phyloP scores from a whole-genome alignment of 2,329 filamentous ascomycete species.

The Sarocladium kiliense region DNA sequence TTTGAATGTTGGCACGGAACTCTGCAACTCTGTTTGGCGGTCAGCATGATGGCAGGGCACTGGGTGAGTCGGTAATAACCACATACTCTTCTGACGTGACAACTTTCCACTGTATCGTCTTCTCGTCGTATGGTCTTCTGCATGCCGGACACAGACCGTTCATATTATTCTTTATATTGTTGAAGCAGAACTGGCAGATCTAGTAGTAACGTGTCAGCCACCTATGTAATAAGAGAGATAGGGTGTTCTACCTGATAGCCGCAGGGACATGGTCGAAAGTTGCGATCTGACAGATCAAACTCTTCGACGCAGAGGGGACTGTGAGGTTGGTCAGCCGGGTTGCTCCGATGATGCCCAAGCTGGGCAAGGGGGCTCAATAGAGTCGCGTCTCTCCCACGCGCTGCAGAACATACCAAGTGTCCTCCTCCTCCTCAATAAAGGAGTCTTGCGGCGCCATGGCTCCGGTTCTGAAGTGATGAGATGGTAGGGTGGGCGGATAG shows the following conservation, averaged over 20 bases:
- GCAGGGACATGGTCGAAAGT: constrained; percentile 94
- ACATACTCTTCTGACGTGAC: constrained; percentile 91
- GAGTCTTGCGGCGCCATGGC: constrained; percentile 64
- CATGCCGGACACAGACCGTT: constrained; percentile 98
- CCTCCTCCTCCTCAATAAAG: constrained; percentile 68
- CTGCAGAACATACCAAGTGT: constrained; percentile 52
- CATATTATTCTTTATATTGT: constrained; percentile 98
- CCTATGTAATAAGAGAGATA: background rate
- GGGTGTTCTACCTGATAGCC: constrained; percentile 76
- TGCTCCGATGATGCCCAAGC: constrained; percentile 17
- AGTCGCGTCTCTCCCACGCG: background rate
- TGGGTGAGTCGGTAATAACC: background rate
- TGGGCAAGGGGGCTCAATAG: constrained; percentile 13
- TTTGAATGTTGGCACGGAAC: constrained; percentile 73
- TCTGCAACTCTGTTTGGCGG: constrained; percentile 55
- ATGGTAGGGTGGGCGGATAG: constrained; percentile 15
- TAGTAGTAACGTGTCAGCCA: constrained; percentile 30
- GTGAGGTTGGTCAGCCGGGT: constrained; percentile 16
- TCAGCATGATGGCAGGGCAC: background rate
- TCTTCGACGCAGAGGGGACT: constrained; percentile 98
- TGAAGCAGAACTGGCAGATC: constrained; percentile 99
- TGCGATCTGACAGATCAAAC: constrained; percentile 95
- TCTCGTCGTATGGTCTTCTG: constrained; percentile 90
- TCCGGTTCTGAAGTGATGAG: constrained; percentile 17
- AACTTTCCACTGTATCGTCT: constrained; percentile 94